Base-by-base conservation (phyloP, 1,139 yeast genomes). In the Maudiozyma humilis region DNA sequence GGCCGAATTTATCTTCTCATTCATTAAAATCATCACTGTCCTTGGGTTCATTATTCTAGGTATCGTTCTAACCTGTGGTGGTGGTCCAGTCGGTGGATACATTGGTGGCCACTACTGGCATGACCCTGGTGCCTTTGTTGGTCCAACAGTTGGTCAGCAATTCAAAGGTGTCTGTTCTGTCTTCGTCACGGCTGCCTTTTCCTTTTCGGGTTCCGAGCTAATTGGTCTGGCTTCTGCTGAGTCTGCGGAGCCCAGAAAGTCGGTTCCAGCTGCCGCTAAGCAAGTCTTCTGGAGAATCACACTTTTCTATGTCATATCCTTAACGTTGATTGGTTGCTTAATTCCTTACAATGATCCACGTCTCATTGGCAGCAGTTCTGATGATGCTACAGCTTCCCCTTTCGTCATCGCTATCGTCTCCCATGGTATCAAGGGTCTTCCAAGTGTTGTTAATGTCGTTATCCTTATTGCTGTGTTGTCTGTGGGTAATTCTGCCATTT, bases 171-270 rank as follows among this genome's bases (percentile, higher is more conserved):
- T 71, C 38, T 67, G 69, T 41, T 59, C 74, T 1, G 76, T 71
- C 12, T 71, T 72, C 44, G 72, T 71, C 41, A 69, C 74, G 17
- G 79, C 79, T n/a, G 78, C 79, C 0, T 76, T 75, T 57, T 72
- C 78, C 65, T 73, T 68, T 53, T 71, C 73, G 41, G 82, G 82
- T 44, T 75, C 85, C 45, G 95, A 85, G 66, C 68, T 83, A 58
- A 82, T 83, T 48, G 95, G 94, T 51, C 69, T 88, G 52, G 93
- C 95, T 20, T 86, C 94, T 44, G 87, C 94, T 16, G 96, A 88
- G 68, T 76, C 95, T 33, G 71, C 68, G 42, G 81, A 86, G 65
- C 95, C 96, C 49, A 72, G 83, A 59, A 74, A 72, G 56, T 63
- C 84, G 30, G 67, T 85, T 44, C 94, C 94, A 42, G 71, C 70